Conservation (phyloP, 306 rosid species). For the Adenanthera pavonina region DNA sequence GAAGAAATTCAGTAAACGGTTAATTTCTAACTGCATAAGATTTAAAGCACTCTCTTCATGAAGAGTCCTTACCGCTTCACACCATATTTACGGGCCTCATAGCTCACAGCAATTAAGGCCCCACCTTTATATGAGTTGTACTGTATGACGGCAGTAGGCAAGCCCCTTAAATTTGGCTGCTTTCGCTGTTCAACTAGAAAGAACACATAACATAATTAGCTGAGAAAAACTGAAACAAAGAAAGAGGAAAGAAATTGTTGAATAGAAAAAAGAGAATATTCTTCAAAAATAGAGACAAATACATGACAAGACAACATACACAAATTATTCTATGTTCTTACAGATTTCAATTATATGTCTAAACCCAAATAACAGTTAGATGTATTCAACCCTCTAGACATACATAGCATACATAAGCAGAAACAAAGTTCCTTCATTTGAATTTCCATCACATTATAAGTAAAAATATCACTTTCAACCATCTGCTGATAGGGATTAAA, state of each 20-base stretch:
- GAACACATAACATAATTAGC: slow-evolving; percentile 13
- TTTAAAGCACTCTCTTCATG: not conserved
- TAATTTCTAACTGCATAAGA: not conserved
- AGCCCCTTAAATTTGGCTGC: slow-evolving; percentile 77
- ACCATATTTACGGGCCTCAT: slow-evolving; percentile 87
- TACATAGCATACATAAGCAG: not conserved
- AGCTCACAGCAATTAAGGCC: slow-evolving; percentile 89
- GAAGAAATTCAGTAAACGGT: slow-evolving; percentile 31
- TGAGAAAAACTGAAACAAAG: not conserved
- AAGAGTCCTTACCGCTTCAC: slow-evolving; percentile 71
- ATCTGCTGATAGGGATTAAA: not conserved
- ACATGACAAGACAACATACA: not conserved
- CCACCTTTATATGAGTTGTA: slow-evolving; percentile 95
- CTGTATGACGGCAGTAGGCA: slow-evolving; percentile 89
- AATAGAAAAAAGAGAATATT: not conserved
- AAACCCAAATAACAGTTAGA: not conserved
- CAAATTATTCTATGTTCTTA: not conserved
- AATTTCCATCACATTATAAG: not conserved
- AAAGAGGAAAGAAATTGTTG: not conserved
- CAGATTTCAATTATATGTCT: not conserved
- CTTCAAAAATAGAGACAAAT: not conserved
- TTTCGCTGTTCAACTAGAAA: slow-evolving; percentile 87
- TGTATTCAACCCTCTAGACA: not conserved
- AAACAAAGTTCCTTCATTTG: not conserved
- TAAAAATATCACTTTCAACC: not conserved